Percentiles rank a stretch among this genome's conserved stretches.
Evolutionary conservation across 2,329 filamentous ascomycete genomes (phyloP).

Genomic region (Penicillium sp.): DNA sequence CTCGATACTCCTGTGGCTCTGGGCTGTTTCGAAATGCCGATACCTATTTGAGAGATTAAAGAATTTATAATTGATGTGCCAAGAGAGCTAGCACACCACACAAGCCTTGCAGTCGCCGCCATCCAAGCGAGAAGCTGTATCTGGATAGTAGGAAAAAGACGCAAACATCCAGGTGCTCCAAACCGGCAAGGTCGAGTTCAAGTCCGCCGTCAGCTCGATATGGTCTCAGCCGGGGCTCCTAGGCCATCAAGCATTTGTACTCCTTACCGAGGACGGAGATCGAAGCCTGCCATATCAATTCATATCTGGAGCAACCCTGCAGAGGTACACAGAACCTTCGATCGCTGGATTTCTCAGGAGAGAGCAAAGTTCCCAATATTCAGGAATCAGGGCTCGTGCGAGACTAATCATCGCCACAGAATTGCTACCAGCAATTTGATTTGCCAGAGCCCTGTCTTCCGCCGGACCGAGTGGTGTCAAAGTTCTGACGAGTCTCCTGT

Average conservation of each 20-base stretch:
- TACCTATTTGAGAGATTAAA: not conserved
- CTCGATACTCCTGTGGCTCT: not conserved
- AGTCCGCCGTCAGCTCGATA: not conserved
- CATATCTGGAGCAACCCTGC: conserved; percentile 1
- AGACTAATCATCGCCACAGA: conserved; percentile 9
- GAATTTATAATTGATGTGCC: not conserved
- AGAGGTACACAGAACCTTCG: not conserved
- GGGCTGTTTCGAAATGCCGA: not conserved
- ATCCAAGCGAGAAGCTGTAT: conserved; percentile 2
- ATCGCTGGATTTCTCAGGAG: not conserved
- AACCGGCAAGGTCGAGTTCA: not conserved
- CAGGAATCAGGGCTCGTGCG: conserved; percentile 2
- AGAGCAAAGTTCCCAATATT: not conserved
- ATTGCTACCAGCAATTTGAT: not conserved
- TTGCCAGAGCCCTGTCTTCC: conserved; percentile 2
- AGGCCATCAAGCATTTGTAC: not conserved
- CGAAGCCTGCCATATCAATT: not conserved
- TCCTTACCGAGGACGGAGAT: not conserved
- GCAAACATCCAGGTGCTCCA: conserved; percentile 2
- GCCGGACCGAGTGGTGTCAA: not conserved
- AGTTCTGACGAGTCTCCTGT: not conserved
- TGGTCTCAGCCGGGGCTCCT: conserved; percentile 1
- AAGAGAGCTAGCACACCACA: not conserved
- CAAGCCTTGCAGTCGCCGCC: not conserved
- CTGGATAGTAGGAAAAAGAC: not conserved